phyloP scores from a whole-genome alignment of 495 filamentous ascomycete species.

The Amphirosellinia nigrospora region DNA sequence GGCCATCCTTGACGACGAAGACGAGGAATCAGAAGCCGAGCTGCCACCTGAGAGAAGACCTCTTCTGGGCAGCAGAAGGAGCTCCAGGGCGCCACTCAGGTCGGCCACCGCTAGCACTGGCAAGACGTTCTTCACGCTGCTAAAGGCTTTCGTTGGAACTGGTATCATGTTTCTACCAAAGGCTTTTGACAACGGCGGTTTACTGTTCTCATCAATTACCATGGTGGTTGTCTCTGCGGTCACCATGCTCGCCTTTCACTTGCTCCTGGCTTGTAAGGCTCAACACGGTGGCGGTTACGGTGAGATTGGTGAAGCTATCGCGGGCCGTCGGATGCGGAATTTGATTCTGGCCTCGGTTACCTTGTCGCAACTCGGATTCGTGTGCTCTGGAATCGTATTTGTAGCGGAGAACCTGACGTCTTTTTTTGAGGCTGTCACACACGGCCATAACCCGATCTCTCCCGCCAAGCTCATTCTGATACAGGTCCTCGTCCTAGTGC shows the following conservation, averaged over 20 bases:
- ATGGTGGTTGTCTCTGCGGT: slow-evolving; percentile 61
- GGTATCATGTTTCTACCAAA: slow-evolving; percentile 74
- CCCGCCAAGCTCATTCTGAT: slow-evolving; percentile 57
- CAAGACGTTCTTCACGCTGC: slow-evolving; percentile 70
- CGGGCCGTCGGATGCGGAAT: slow-evolving; percentile 55
- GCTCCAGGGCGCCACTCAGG: slow-evolving; percentile 44
- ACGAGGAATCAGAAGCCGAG: slow-evolving; percentile 44
- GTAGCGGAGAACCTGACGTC: slow-evolving; percentile 66
- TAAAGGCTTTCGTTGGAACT: slow-evolving; percentile 71
- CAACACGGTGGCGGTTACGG: slow-evolving; percentile 65
- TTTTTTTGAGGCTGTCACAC: slow-evolving; percentile 61
- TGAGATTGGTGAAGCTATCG: slow-evolving; percentile 63
- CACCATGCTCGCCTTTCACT: slow-evolving; percentile 65
- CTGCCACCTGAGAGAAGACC: slow-evolving; percentile 52
- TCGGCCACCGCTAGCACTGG: slow-evolving; percentile 62
- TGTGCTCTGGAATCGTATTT: slow-evolving; percentile 70
- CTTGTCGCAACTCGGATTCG: slow-evolving; percentile 71
- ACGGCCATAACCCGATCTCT: slow-evolving; percentile 47
- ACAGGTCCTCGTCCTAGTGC: slow-evolving; percentile 62
- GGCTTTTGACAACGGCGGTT: slow-evolving; percentile 69
- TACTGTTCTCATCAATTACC: slow-evolving; percentile 68
- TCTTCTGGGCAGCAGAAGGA: slow-evolving; percentile 59
- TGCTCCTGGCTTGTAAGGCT: slow-evolving; percentile 63
- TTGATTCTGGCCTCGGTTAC: slow-evolving; percentile 66
- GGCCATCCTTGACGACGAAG: slow-evolving; percentile 49